Conservation (phyloP, 208 protist genomes). For the Acanthamoeba culbertsoni region DNA sequence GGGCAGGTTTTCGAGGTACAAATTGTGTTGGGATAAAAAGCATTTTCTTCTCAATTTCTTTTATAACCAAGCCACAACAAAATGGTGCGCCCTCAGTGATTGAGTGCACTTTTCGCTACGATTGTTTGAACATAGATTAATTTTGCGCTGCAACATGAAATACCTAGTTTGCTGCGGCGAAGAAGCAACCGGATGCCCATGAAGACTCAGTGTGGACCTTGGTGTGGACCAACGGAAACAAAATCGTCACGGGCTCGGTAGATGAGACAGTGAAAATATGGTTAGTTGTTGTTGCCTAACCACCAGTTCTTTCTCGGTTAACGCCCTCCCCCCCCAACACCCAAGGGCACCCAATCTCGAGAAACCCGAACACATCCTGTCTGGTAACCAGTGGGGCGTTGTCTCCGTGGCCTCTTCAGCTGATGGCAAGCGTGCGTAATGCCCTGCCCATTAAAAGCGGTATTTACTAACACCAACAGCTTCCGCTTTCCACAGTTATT, state of each 20-base stretch:
- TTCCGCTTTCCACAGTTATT: neutral
- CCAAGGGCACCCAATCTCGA: neutral
- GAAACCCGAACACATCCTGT: neutral
- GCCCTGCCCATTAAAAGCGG: neutral
- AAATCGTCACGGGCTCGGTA: neutral
- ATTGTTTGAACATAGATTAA: neutral
- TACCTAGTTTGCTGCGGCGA: constrained; percentile 17
- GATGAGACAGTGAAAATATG: constrained; percentile 43
- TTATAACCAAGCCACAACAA: neutral
- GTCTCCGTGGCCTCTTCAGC: neutral
- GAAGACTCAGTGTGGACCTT: constrained; percentile 5
- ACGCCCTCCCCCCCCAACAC: neutral
- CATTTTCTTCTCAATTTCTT: neutral
- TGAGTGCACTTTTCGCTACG: neutral
- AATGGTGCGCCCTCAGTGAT: neutral
- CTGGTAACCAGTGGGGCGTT: constrained; percentile 22
- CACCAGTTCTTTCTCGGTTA: neutral
- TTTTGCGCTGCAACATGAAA: no score
- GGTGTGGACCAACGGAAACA: neutral
- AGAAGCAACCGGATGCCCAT: neutral
- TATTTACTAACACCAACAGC: neutral
- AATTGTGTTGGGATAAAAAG: neutral
- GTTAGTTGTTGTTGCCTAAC: no score
- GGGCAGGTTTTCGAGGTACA: neutral
- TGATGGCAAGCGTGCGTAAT: constrained; percentile 16